Conservation (phyloP, 2,329 filamentous ascomycete species). For the Ploettnerulaceae sp. region DNA sequence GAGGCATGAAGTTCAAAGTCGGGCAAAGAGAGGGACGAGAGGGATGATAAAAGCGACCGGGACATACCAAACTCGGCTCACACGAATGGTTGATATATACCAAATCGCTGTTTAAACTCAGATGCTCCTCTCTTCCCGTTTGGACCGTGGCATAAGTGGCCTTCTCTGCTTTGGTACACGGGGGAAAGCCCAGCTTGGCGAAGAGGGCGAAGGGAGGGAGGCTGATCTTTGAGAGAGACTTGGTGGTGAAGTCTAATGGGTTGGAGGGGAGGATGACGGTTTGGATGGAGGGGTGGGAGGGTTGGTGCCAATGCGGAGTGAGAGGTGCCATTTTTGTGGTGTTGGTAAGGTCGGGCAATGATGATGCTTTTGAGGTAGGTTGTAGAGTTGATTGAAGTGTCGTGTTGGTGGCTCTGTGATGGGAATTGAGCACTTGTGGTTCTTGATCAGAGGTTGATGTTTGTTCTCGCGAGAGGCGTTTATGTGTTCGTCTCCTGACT, state of each 20-base stretch:
- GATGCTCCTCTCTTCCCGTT: conserved; percentile 49
- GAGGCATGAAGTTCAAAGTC: neutral
- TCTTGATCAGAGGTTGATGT: no score
- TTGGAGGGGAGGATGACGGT: conserved; percentile 46
- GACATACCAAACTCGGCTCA: conserved; percentile 57
- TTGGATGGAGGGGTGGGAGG: conserved; percentile 55
- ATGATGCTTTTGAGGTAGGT: neutral
- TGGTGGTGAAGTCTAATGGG: conserved; percentile 48
- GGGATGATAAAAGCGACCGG: neutral
- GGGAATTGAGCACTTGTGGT: no score
- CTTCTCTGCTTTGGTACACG: conserved; percentile 50
- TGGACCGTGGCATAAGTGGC: conserved; percentile 63
- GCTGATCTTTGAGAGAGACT: conserved; percentile 51
- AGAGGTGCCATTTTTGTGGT: conserved; percentile 45
- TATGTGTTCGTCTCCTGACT: no score
- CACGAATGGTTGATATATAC: conserved; percentile 66
- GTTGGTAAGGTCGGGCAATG: neutral
- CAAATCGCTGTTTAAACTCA: conserved; percentile 61
- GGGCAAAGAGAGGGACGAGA: neutral
- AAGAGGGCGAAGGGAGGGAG: conserved; percentile 60
- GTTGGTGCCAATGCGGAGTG: conserved; percentile 54
- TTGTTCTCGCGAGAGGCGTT: no score
- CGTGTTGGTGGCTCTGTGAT: neutral
- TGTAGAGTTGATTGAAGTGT: neutral
- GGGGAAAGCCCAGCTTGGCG: conserved; percentile 61